Percentiles rank a stretch among this genome's conserved stretches.
Evolutionary conservation across 495 filamentous ascomycete species (phyloP).

Genomic region (Mytilinidion resinicola): DNA sequence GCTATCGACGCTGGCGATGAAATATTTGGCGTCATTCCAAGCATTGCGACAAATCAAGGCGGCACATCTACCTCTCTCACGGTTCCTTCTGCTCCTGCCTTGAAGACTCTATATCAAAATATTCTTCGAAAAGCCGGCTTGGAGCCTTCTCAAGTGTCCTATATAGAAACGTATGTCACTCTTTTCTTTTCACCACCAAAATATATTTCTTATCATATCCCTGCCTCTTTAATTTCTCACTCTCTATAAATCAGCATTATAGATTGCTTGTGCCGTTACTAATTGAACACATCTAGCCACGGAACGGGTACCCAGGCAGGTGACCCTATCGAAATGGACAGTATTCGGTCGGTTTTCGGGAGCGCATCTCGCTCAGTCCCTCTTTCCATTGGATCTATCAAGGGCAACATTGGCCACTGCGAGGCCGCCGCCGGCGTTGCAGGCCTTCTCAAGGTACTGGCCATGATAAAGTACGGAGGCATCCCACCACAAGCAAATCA

Average conservation of each 20-base stretch:
- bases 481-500: slow-evolving; percentile 1
- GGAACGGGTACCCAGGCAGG: neutral
- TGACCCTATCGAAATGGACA: neutral
- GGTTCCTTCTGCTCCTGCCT: neutral
- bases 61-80: neutral
- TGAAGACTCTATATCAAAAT: neutral
- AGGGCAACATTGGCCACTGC: slow-evolving; percentile 46
- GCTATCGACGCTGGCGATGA: slow-evolving; percentile 41
- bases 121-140: neutral
- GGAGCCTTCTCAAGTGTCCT: neutral
- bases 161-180: too few relatives aligned
- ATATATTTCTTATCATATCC: too few relatives aligned
- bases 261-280: too few relatives aligned
- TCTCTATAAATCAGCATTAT: too few relatives aligned
- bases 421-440: slow-evolving; percentile 45
- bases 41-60: slow-evolving; percentile 28
- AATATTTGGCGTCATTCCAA: slow-evolving; percentile 41
- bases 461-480: slow-evolving; percentile 42
- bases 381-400: slow-evolving; percentile 37
- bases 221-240: too few relatives aligned
- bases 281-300: too few relatives aligned
- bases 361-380: neutral
- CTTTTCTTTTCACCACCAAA: too few relatives aligned
- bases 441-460: slow-evolving; percentile 42
- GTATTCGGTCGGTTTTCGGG: neutral